Evolutionary conservation across 352 stramenopile genomes (phyloP).

Genomic region (Globisporangium spiculum): DNA sequence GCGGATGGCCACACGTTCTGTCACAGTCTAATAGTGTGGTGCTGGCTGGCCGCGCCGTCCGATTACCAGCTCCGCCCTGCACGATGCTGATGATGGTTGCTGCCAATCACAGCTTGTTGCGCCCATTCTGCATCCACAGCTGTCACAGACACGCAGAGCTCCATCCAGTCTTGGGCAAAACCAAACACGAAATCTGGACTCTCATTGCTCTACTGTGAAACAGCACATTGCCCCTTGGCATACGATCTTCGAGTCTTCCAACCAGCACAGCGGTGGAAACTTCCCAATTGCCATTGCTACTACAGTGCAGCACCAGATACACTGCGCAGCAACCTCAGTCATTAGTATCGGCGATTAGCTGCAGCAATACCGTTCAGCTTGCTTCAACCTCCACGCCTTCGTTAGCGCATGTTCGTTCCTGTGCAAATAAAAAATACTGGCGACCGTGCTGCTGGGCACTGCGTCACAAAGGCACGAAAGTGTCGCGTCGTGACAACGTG

Average conservation of each 20-base stretch:
- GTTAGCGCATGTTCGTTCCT: background rate
- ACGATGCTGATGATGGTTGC: background rate
- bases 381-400: background rate
- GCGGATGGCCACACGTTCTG: background rate
- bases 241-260: too few species aligned
- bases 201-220: too few species aligned
- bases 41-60: background rate
- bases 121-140: background rate
- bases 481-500: background rate
- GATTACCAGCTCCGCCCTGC: background rate
- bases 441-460: background rate
- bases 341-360: too few species aligned
- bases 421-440: background rate
- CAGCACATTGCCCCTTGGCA: too few species aligned
- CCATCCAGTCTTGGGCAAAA: too few species aligned
- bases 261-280: too few species aligned
- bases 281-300: too few species aligned
- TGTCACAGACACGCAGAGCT: background rate
- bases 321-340: too few species aligned
- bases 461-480: background rate
- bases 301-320: too few species aligned
- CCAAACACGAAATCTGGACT: background rate
- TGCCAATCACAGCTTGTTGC: too few species aligned
- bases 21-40: too few species aligned
- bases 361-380: too few species aligned